Evolutionary conservation across 345 rosid species (phyloP).

Genomic region (Aquilaria yunnanensis): DNA sequence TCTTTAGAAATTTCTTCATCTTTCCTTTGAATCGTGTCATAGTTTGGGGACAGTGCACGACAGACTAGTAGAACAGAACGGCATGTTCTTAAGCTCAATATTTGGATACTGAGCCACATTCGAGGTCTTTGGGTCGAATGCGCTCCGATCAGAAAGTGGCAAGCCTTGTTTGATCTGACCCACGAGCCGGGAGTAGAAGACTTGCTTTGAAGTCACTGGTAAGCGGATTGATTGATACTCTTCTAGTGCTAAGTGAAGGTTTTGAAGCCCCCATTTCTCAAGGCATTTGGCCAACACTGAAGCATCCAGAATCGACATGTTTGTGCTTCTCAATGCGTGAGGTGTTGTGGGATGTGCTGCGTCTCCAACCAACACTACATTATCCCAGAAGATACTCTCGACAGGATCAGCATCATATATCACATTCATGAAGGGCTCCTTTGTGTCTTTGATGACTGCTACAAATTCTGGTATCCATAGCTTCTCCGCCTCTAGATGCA

Average conservation of each 20-base stretch:
- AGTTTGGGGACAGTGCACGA: constrained; percentile 8
- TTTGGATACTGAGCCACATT: constrained; percentile 28
- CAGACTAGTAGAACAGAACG: constrained; percentile 40
- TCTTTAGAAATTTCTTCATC: neutral
- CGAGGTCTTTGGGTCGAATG: constrained; percentile 30
- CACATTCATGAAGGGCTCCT: constrained; percentile 71
- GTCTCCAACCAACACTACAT: constrained; percentile 61
- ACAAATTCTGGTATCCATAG: constrained; percentile 60
- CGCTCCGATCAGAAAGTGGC: constrained; percentile 22
- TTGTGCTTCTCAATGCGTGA: constrained; percentile 74
- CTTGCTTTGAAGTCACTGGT: constrained; percentile 60
- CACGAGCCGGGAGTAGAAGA: constrained; percentile 40
- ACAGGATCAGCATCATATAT: constrained; percentile 74
- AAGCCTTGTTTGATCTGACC: constrained; percentile 71
- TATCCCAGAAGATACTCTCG: constrained; percentile 39
- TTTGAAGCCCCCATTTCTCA: constrained; percentile 38
- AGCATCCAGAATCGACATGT: constrained; percentile 76
- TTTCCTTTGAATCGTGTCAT: neutral
- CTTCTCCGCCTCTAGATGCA: constrained; percentile 60
- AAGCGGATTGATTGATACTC: constrained; percentile 61
- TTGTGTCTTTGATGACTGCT: constrained; percentile 51
- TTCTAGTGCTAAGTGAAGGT: constrained; percentile 43
- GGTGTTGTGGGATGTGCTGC: constrained; percentile 87
- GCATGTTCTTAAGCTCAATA: constrained; percentile 49
- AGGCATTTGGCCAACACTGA: constrained; percentile 61